Evolutionary conservation across 192 early-diverging fungal species (phyloP).

Genomic region (Funneliformis geosporum): DNA sequence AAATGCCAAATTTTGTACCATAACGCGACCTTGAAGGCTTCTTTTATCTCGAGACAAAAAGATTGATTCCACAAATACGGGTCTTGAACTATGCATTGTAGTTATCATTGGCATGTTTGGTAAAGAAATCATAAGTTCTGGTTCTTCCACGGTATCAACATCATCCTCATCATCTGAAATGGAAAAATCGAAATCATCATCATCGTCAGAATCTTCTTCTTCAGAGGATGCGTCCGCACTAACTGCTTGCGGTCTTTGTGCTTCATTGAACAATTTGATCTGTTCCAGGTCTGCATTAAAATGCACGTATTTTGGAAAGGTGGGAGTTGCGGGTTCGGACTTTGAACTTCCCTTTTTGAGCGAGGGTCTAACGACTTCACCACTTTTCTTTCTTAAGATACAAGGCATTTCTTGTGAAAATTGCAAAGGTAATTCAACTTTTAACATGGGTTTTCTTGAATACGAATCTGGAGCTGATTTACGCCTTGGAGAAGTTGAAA

Average conservation of each 20-base stretch:
- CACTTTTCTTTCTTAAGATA: conserved; percentile 20
- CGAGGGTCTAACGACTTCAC: conserved; percentile 23
- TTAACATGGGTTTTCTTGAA: neutral
- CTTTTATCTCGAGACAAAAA: conserved; percentile 53
- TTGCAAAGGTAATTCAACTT: neutral
- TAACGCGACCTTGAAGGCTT: conserved; percentile 62
- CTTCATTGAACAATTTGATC: conserved; percentile 71
- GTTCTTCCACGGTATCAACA: conserved; percentile 35
- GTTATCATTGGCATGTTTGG: conserved; percentile 43
- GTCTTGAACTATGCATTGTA: conserved; percentile 33
- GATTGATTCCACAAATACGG: conserved; percentile 62
- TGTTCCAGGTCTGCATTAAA: conserved; percentile 70
- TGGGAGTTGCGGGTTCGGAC: conserved; percentile 41
- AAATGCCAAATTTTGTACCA: conserved; percentile 86
- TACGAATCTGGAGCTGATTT: conserved; percentile 17
- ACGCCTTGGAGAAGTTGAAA: conserved; percentile 27
- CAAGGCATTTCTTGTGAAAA: neutral
- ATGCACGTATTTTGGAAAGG: conserved; percentile 62
- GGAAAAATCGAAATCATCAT: conserved; percentile 34
- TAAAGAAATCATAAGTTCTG: conserved; percentile 37
- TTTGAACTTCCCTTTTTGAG: conserved; percentile 15
- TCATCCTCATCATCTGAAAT: neutral
- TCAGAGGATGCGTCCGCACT: conserved; percentile 39
- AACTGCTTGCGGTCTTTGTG: conserved; percentile 60
- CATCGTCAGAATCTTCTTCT: conserved; percentile 38